Conservation (phyloP, 2,329 filamentous ascomycete species). For the Calonectria pseudoreteaudii region DNA sequence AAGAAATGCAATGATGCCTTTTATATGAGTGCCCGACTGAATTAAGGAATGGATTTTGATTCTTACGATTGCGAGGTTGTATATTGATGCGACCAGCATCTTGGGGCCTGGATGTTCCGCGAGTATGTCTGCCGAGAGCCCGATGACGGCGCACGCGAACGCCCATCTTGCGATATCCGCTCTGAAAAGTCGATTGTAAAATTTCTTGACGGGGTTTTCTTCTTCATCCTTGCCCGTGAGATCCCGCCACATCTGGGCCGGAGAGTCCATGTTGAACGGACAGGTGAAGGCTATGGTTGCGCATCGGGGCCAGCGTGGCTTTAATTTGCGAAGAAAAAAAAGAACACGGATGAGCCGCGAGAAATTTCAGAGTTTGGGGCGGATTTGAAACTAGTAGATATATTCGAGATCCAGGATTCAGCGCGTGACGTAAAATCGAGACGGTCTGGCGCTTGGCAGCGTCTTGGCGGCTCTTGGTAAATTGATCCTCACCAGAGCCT, state of each 20-base stretch:
- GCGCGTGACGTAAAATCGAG: neutral
- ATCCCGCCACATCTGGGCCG: neutral
- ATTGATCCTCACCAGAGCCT: neutral
- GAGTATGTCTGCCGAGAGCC: neutral
- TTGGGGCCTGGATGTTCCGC: neutral
- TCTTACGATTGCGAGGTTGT: neutral
- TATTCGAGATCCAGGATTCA: neutral
- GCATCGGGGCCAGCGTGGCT: neutral
- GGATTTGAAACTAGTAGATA: neutral
- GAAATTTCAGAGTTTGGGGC: neutral
- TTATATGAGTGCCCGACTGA: neutral
- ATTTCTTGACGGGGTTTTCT: neutral
- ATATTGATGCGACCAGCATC: neutral
- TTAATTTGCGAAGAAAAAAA: neutral
- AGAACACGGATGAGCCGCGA: neutral
- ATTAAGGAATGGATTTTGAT: neutral
- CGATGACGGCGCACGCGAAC: neutral
- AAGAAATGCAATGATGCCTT: neutral
- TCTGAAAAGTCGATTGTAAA: neutral
- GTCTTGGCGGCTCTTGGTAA: neutral
- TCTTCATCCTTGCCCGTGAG: neutral
- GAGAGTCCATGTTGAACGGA: neutral
- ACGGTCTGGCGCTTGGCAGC: neutral
- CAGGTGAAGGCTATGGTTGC: neutral
- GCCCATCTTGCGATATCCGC: neutral